Evolutionary conservation across 2,329 filamentous ascomycete species (phyloP), one percentile per base, ranked within the genome.

Genomic region (Moelleriella libera): DNA sequence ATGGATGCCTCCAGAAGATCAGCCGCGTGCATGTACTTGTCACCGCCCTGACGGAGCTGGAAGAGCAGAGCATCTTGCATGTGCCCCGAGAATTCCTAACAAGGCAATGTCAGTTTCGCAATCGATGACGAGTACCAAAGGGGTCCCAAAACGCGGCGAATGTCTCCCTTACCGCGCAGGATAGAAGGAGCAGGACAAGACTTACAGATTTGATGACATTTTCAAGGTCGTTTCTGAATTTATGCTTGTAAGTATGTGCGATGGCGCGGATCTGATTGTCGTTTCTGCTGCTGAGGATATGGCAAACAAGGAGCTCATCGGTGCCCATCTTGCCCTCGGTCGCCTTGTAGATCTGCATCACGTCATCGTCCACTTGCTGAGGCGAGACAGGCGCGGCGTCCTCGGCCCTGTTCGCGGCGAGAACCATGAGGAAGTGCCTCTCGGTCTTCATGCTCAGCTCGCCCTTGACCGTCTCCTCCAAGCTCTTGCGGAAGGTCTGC

Each of bases 381-480:
- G 82, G 85, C 45, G 82, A 74, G 3, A 92, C 75, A 0, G 85
- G 87, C 0, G 77, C 73, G 2, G 79, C 79, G 53, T 97, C 89
- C 60, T 96, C 88, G 39, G 80, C 77, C 40, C 88, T 78, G 45
- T 74, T 78, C 2, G 82, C 88, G 32, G 78, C 73, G 41, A 94
- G 70, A 29, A 95, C 82, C 64, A 92, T 85, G 62, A 85, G 69
- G 67, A 95, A 97, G 56, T 96, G 80, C 21, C 81, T 72, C 61
- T 89, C 82, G 0, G 90, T 96, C 67, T 92, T 92, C 63, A 85
- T 77, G 54, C 84, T 90, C 21, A 97, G 69, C 55, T 97, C 90
- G 21, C 75, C 77, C 53, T 79, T 80, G 52, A 97, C 78, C 47
- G 85, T 84, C 10, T 71, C 67, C 56, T 89, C 83, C 1, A 97